phyloP scores from a whole-genome alignment of 192 early-diverging fungal genomes.

The Chytriomyces sp. region DNA sequence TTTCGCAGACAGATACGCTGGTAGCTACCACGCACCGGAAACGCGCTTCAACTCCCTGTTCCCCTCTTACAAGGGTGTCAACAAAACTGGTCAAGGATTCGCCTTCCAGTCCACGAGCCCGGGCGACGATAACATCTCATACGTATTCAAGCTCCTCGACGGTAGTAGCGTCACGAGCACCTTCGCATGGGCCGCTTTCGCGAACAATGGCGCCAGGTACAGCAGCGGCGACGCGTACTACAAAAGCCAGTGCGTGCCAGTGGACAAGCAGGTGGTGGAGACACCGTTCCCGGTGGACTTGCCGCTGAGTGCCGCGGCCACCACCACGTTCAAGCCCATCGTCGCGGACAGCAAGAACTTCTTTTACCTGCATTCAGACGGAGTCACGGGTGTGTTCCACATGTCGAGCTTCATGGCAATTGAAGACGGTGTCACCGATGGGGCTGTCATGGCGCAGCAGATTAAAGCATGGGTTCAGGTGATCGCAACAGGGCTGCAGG shows the following conservation, averaged over 20 bases:
- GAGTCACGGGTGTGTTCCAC: background rate
- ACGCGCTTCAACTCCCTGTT: conserved; percentile 21
- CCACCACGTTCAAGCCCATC: background rate
- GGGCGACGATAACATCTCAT: background rate
- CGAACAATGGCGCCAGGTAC: background rate
- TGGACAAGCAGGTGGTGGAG: background rate
- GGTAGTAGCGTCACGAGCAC: background rate
- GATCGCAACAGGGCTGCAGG: conserved; percentile 26
- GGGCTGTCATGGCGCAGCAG: background rate
- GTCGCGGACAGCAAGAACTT: background rate
- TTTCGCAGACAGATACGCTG: conserved; percentile 9
- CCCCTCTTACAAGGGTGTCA: background rate
- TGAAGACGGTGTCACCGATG: background rate
- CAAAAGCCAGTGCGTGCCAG: background rate
- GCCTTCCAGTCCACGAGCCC: background rate
- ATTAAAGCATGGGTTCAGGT: conserved; percentile 18
- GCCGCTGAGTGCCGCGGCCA: no score
- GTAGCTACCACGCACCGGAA: conserved; percentile 9
- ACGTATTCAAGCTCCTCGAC: background rate
- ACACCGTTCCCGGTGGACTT: background rate
- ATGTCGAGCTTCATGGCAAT: background rate
- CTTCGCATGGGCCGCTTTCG: background rate
- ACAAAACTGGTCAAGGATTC: background rate
- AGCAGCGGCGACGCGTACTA: background rate
- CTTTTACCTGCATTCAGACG: background rate